Conservation (phyloP, 2,329 filamentous ascomycete genomes). For the Cylindrodendrum hubeiense region DNA sequence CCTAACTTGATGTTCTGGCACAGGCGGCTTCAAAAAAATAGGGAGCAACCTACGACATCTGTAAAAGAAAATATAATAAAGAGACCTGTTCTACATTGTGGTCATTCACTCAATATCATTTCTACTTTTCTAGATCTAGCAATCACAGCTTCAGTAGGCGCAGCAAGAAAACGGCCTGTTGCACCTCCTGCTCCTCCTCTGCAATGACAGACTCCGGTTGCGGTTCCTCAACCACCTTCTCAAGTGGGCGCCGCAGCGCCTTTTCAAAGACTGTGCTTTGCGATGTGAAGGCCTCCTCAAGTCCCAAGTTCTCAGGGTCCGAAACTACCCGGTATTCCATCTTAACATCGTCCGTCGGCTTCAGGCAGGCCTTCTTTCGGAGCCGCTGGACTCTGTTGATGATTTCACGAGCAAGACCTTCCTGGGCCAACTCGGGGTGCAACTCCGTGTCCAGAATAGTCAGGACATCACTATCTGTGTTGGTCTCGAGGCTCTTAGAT, state of each 20-base stretch:
- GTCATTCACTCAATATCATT: slow-evolving; percentile 25
- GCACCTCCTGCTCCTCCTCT: slow-evolving; percentile 88
- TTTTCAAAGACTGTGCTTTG: slow-evolving; percentile 80
- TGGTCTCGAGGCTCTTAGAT: slow-evolving; percentile 83
- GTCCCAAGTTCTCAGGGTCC: slow-evolving; percentile 82
- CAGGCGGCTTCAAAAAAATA: slow-evolving; percentile 47
- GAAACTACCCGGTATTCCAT: slow-evolving; percentile 90
- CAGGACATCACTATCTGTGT: slow-evolving; percentile 90
- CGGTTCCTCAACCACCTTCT: slow-evolving; percentile 53
- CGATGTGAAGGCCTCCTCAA: slow-evolving; percentile 76
- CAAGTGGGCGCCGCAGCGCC: slow-evolving; percentile 80
- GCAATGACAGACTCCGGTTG: slow-evolving; percentile 67
- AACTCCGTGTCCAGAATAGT: slow-evolving; percentile 88
- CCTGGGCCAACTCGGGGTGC: slow-evolving; percentile 87
- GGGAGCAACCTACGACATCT: slow-evolving; percentile 3
- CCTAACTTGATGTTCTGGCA: slow-evolving; percentile 15
- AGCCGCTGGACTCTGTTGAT: slow-evolving; percentile 93
- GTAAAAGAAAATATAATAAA: slow-evolving; percentile 12
- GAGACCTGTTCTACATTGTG: slow-evolving; percentile 16
- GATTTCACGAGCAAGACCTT: slow-evolving; percentile 91
- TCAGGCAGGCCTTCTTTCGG: slow-evolving; percentile 91
- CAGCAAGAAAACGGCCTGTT: slow-evolving; percentile 84
- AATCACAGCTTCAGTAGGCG: slow-evolving; percentile 78
- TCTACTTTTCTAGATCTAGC: slow-evolving; percentile 22
- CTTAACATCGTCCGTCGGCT: slow-evolving; percentile 92